Base-by-base conservation (phyloP, 164 flowering plant genomes). In the Echeveria elegans region DNA sequence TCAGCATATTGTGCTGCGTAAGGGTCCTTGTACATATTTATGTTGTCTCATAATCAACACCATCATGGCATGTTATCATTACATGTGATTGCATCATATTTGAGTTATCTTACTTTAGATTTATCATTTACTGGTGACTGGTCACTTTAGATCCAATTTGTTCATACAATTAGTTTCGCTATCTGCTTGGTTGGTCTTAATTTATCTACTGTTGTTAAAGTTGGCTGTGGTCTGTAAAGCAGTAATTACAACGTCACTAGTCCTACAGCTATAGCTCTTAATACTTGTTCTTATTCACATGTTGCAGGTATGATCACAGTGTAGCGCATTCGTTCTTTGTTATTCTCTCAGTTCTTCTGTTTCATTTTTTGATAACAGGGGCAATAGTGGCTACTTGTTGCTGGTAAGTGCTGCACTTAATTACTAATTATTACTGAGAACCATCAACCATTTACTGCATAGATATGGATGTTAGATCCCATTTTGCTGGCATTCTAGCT, bases 281-380 rank as follows among this genome's bases (percentile, higher is more conserved):
- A 28, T 15, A 12, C 18, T 11, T 64, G 26, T 15, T 19, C 11
- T 63, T 23, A 77, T 66, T 62, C 21, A 70, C 12, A 29, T 68
- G 5, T 71, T 79, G 69, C 90, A 95, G 99, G 91, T 95, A 89
- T 68, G 97, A 85, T 67, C 88, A 87, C 41, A 90, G 89, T 73
- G 76, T 79, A 23, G 82, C 76, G 38, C 97, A 95, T 82, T 86
- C 99, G 65, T 75, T 83, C 75, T 87, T 79, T 74, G 96, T 92
- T 53, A 80, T 90, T 69, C 65, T 88, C 38, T 82, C 96, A 24
- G 92, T 88, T 56, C 72, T 90, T 80, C 71, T 86, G 72, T 81
- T 86, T 75, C 97, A 95, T 76, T 95, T 95, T 77, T 64, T 92
- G 65, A 34, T 85, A 50, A 79, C 82, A 40, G 99, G 97, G 53